Evolutionary conservation across 1,139 yeast genomes (phyloP).

Genomic region (Candida glucosophila): DNA sequence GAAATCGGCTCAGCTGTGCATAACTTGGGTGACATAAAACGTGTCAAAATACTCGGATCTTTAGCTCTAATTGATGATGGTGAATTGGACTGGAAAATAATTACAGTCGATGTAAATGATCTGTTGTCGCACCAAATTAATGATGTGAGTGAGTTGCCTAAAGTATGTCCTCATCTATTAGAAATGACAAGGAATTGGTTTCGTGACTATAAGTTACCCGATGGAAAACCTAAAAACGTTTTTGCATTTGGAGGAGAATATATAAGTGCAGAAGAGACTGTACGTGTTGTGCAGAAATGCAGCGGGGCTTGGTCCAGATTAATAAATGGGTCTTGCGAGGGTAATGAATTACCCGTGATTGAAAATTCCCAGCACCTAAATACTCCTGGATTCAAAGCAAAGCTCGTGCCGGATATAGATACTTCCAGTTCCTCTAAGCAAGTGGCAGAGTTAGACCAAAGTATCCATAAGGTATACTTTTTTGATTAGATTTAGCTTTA

Average conservation of each 20-base stretch:
- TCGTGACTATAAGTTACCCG: constrained; percentile 83
- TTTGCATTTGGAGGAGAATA: constrained; percentile 83
- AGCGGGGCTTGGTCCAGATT: constrained; percentile 65
- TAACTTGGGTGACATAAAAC: constrained; percentile 67
- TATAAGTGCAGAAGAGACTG: constrained; percentile 65
- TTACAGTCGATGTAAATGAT: constrained; percentile 68
- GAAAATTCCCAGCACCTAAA: no score
- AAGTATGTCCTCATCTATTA: constrained; percentile 70
- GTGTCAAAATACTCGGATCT: constrained; percentile 78
- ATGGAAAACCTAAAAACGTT: constrained; percentile 80
- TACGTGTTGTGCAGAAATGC: constrained; percentile 63
- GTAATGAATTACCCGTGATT: no score
- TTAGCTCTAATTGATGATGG: constrained; percentile 89
- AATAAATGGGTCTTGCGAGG: no score
- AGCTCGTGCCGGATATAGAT: no score
- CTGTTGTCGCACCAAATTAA: constrained; percentile 65
- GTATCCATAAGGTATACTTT: neutral
- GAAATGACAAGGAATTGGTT: constrained; percentile 87
- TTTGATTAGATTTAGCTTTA: no score
- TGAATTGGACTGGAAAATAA: constrained; percentile 89
- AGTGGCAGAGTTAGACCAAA: neutral
- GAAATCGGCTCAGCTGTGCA: constrained; percentile 75
- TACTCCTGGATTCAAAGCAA: no score
- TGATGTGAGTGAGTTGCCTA: constrained; percentile 70
- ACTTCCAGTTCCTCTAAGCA: neutral